phyloP scores from a whole-genome alignment of 1,284 basidiomycete genomes.

The Tylopilus sp. region DNA sequence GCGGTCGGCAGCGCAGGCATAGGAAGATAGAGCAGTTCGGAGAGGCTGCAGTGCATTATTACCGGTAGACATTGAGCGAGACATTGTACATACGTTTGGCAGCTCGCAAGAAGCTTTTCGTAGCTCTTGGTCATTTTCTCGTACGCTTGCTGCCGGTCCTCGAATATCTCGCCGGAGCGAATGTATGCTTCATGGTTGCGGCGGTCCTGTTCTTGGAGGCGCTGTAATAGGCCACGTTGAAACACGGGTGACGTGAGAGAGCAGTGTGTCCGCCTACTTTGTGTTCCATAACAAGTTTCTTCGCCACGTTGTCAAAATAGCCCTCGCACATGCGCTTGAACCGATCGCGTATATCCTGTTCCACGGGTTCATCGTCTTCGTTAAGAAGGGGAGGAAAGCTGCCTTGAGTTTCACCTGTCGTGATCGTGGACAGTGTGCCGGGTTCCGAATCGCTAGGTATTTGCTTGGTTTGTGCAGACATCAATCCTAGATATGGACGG shows the following conservation, averaged over 20 bases:
- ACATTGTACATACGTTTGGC: conserved; percentile 65
- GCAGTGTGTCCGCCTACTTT: conserved; percentile 54
- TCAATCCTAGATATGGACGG: conserved; percentile 76
- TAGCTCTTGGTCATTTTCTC: conserved; percentile 97
- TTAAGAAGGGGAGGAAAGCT: conserved; percentile 44
- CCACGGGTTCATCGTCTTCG: conserved; percentile 74
- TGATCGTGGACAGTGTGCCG: conserved; percentile 49
- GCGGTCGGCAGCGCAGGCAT: conserved; percentile 81
- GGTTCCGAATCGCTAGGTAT: conserved; percentile 52
- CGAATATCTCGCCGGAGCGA: conserved; percentile 97
- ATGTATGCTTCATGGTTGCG: conserved; percentile 99
- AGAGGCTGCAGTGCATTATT: conserved; percentile 55
- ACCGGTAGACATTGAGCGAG: not conserved
- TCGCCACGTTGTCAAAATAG: conserved; percentile 90
- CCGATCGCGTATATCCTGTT: conserved; percentile 80
- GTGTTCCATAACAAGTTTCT: conserved; percentile 89
- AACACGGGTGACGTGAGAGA: not conserved
- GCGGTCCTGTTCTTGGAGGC: conserved; percentile 93
- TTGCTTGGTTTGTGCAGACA: conserved; percentile 56
- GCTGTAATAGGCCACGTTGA: conserved; percentile 44
- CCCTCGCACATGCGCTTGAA: conserved; percentile 92
- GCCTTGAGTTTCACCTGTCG: conserved; percentile 40
- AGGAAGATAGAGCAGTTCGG: conserved; percentile 81
- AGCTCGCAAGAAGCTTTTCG: conserved; percentile 84
- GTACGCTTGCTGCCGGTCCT: conserved; percentile 97